A percentile compares a stretch with the other conserved stretches of the same genome.
Evolutionary conservation across 1,284 basidiomycete species (phyloP).

Genomic region (Flammula alnicola): DNA sequence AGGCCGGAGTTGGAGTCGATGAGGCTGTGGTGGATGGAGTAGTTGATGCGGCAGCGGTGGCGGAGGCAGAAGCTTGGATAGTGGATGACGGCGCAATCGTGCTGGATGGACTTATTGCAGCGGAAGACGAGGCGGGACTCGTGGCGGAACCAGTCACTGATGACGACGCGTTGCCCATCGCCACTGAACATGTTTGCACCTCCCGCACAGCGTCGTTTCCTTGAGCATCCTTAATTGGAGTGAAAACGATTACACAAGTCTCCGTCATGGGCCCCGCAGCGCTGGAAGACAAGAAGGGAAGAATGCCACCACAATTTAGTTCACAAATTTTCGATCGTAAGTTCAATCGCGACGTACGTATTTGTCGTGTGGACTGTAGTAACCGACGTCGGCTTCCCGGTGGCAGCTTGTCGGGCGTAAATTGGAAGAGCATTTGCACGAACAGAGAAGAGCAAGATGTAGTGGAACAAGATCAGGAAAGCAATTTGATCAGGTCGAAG

Average conservation of each 20-base stretch:
- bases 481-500: slow-evolving; percentile 24
- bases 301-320: slow-evolving; percentile 23
- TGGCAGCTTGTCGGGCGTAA: slow-evolving; percentile 25
- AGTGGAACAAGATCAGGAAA: slow-evolving; percentile 32
- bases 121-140: slow-evolving; percentile 11
- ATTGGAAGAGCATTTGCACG: slow-evolving; percentile 30
- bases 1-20: slow-evolving; percentile 15
- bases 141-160: slow-evolving; percentile 16
- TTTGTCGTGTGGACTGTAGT: slow-evolving; percentile 40
- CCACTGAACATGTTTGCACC: slow-evolving; percentile 59
- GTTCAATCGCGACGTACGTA: slow-evolving; percentile 43
- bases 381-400: slow-evolving; percentile 31
- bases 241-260: slow-evolving; percentile 67
- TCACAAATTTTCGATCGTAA: not conserved
- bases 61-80: slow-evolving; percentile 4
- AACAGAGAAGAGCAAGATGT: slow-evolving; percentile 30
- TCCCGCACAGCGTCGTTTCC: slow-evolving; percentile 61
- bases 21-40: too few species aligned
- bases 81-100: too few species aligned
- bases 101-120: too few species aligned
- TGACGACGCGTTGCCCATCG: slow-evolving; percentile 30
- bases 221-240: slow-evolving; percentile 50
- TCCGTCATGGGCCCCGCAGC: slow-evolving; percentile 57
- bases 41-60: too few species aligned
- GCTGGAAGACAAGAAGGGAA: slow-evolving; percentile 26